phyloP scores from a whole-genome alignment of 2,329 filamentous ascomycete genomes.

The Penicillium sp. region DNA sequence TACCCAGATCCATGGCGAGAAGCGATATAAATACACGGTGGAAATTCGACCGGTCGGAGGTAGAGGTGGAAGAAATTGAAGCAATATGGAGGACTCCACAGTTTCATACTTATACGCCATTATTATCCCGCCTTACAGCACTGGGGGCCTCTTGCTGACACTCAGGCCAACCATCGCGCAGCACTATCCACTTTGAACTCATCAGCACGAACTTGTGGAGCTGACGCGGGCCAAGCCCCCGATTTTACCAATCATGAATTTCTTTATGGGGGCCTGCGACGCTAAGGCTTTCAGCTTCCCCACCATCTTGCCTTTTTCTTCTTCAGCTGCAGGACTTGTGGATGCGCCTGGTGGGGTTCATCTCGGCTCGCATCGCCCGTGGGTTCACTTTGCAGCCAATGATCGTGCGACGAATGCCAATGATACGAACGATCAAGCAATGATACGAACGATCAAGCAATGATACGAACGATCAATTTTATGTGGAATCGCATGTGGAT shows the following conservation, averaged over 20 bases:
- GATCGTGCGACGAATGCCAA: neutral
- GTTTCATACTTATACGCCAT: neutral
- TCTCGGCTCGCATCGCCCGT: slow-evolving; percentile 10
- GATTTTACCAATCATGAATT: neutral
- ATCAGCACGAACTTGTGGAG: slow-evolving; percentile 7
- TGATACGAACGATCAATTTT: slow-evolving; percentile 1
- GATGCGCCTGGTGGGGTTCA: slow-evolving; percentile 1
- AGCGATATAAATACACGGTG: neutral
- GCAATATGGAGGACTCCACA: neutral
- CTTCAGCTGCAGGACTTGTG: slow-evolving; percentile 6
- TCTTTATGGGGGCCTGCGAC: neutral
- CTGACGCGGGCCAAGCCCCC: neutral
- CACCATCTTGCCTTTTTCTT: neutral
- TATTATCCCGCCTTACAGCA: neutral
- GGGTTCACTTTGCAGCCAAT: slow-evolving; percentile 3
- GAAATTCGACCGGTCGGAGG: neutral
- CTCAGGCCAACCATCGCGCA: neutral
- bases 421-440: slow-evolving; percentile 2
- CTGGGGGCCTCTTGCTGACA: slow-evolving; percentile 4
- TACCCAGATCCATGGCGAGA: neutral
- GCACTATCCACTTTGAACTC: slow-evolving; percentile 2
- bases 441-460: slow-evolving; percentile 2
- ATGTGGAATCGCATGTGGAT: neutral
- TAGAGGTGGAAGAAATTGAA: neutral
- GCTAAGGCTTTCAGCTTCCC: slow-evolving; percentile 8